Evolutionary conservation across 768 basidiomycete species (phyloP).

Genomic region (Russula sp.): DNA sequence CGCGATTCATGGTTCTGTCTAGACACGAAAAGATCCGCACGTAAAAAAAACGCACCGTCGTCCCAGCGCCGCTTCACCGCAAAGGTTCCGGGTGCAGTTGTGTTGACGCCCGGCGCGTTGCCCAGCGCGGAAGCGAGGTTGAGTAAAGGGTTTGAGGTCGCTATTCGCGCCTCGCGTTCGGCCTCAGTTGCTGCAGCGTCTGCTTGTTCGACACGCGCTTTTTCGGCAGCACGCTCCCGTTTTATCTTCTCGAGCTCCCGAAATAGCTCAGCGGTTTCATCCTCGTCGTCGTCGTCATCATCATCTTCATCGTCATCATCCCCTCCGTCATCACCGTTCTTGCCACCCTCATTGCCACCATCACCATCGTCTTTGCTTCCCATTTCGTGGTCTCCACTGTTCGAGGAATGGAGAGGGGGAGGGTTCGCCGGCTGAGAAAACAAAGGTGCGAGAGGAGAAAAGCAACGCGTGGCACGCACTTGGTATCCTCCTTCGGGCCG

Average conservation of each 20-base stretch:
- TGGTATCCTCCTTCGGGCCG: conserved; percentile 10
- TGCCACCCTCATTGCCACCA: conserved; percentile 35
- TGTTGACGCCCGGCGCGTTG: conserved; percentile 63
- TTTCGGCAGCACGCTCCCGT: conserved; percentile 90
- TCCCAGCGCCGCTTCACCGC: conserved; percentile 94
- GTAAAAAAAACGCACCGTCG: conserved; percentile 51
- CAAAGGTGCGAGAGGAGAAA: too few species aligned
- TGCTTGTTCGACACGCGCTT: conserved; percentile 72
- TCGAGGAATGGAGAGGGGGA: too few species aligned
- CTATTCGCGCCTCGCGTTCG: conserved; percentile 73
- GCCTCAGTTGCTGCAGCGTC: conserved; percentile 53
- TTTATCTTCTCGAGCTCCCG: conserved; percentile 99
- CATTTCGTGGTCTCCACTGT: conserved; percentile 19
- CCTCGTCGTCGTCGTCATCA: conserved; percentile 62
- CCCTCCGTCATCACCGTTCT: conserved; percentile 38
- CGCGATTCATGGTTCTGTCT: neutral
- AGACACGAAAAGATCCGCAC: neutral
- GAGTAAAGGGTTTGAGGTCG: conserved; percentile 78
- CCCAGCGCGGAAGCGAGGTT: conserved; percentile 90
- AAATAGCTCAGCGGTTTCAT: conserved; percentile 88
- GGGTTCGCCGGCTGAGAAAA: too few species aligned
- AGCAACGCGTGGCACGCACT: neutral
- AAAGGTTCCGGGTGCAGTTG: conserved; percentile 74
- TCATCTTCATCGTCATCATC: conserved; percentile 50
- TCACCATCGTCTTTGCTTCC: conserved; percentile 33